phyloP scores from a whole-genome alignment of 805 yeast genomes.

The Lachancea sp. region DNA sequence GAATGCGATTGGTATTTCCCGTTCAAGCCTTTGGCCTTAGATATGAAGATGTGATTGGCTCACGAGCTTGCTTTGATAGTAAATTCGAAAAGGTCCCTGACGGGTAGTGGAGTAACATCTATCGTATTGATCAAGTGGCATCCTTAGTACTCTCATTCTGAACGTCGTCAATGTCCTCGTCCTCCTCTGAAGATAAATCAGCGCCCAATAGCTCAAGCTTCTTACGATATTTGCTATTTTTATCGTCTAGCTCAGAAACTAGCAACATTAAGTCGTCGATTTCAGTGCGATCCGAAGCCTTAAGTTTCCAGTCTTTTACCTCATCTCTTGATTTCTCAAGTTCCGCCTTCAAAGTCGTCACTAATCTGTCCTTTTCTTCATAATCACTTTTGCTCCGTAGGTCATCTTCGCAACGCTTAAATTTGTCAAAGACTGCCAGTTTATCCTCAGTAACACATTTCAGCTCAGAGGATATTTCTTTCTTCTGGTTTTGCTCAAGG shows the following conservation, averaged over 20 bases:
- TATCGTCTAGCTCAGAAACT: constrained; percentile 71
- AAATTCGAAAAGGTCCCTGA: too few species aligned
- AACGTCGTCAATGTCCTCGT: constrained; percentile 57
- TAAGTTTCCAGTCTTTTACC: constrained; percentile 9
- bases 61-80: too few species aligned
- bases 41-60: too few species aligned
- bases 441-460: background rate
- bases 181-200: constrained; percentile 64
- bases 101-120: too few species aligned
- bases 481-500: background rate
- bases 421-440: background rate
- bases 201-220: constrained; percentile 48
- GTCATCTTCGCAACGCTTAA: constrained; percentile 5
- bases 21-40: too few species aligned
- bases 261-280: constrained; percentile 68
- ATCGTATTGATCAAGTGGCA: too few species aligned
- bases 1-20: too few species aligned
- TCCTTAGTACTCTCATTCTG: constrained; percentile 37
- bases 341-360: background rate
- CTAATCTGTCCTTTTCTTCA: constrained; percentile 5
- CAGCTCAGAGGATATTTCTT: background rate
- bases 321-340: constrained; percentile 7
- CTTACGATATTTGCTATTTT: constrained; percentile 49
- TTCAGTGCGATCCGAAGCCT: constrained; percentile 20
- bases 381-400: constrained; percentile 5